Conservation (phyloP, 2,329 filamentous ascomycete species). For the Alternaria sp. region DNA sequence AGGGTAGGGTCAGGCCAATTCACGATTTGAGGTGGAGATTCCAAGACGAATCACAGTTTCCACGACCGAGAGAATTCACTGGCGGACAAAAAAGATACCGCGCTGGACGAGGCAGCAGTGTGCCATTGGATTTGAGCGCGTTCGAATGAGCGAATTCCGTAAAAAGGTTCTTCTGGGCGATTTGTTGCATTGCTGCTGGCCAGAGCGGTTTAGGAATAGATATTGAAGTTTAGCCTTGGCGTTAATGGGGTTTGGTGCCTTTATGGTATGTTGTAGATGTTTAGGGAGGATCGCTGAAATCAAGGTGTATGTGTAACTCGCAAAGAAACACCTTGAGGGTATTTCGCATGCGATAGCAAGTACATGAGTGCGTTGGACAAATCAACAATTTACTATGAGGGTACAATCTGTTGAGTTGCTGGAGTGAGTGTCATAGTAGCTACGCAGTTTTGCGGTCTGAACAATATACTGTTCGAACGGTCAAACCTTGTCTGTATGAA, state of each 20-base stretch:
- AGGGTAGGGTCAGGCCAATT: constrained; percentile 62
- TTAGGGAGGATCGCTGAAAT: background rate
- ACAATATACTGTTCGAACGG: background rate
- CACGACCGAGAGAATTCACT: constrained; percentile 82
- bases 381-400: background rate
- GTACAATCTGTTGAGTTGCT: background rate
- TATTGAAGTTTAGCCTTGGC: constrained; percentile 32
- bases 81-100: constrained; percentile 82
- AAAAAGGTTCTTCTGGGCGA: background rate
- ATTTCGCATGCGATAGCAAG: background rate
- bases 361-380: background rate
- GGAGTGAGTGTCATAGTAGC: background rate
- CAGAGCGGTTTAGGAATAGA: constrained; percentile 12
- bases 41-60: constrained; percentile 80
- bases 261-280: background rate
- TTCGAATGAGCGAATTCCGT: constrained; percentile 53
- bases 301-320: background rate
- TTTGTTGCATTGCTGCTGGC: constrained; percentile 20
- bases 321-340: background rate
- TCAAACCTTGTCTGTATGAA: background rate
- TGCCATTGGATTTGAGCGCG: constrained; percentile 82
- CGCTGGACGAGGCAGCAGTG: constrained; percentile 91
- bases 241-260: constrained; percentile 19
- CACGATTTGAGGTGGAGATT: constrained; percentile 88
- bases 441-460: background rate